Percentiles rank a stretch among this genome's conserved stretches.
Conservation (phyloP, 73 alveolate genomes). For the Blepharisma japonicum region DNA sequence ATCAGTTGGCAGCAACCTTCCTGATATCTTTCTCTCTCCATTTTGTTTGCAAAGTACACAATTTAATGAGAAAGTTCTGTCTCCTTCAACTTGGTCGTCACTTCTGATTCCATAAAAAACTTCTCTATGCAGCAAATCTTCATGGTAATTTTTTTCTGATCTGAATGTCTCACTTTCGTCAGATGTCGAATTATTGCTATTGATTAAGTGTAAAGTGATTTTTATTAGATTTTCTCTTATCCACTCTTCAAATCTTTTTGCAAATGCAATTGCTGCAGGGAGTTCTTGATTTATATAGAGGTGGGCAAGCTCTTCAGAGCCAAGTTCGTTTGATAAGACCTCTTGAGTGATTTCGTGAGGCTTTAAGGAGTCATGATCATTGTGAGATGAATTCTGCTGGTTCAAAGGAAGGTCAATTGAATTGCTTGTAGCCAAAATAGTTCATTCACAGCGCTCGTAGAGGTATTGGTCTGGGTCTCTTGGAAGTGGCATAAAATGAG, state of each 20-base stretch:
- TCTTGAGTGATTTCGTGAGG: constrained; percentile 6
- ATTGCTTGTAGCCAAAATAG: neutral
- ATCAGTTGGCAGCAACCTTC: constrained; percentile 76
- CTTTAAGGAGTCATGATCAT: neutral
- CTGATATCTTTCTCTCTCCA: constrained; percentile 74
- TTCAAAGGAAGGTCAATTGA: too few relatives aligned
- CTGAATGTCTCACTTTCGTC: too few relatives aligned
- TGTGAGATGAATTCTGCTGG: too few relatives aligned
- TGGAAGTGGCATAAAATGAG: neutral
- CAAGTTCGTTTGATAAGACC: neutral
- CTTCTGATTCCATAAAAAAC: neutral
- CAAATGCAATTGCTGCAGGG: constrained; percentile 24
- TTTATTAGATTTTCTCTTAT: neutral
- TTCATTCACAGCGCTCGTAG: neutral
- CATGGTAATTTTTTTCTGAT: too few relatives aligned
- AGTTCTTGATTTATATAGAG: neutral
- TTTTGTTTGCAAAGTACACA: constrained; percentile 67
- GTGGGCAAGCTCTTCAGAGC: neutral
- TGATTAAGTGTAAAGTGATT: neutral
- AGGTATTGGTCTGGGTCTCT: neutral
- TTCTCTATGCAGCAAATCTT: too few relatives aligned
- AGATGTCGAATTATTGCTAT: too few relatives aligned
- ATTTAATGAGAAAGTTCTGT: constrained; percentile 31
- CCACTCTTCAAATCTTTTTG: neutral
- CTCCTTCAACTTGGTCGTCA: neutral